Evolutionary conservation across 495 filamentous ascomycete species (phyloP).

Genomic region (Amphirosellinia nigrospora): DNA sequence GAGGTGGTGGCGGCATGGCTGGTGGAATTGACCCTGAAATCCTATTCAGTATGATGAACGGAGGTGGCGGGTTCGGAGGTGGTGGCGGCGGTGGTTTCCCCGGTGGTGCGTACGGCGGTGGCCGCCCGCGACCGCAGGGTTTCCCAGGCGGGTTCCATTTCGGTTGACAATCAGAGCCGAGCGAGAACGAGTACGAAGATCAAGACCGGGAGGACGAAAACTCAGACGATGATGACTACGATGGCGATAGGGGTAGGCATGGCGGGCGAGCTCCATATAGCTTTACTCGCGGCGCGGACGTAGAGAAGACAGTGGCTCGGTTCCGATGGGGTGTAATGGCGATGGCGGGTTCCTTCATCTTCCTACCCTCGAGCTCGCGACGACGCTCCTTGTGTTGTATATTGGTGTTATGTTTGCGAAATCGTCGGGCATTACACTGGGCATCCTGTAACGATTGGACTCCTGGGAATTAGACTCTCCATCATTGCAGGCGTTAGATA

Average conservation of each 20-base stretch:
- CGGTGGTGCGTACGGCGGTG: slow-evolving; percentile 37
- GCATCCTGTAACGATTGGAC: slow-evolving; percentile 37
- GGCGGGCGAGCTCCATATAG: slow-evolving; percentile 28
- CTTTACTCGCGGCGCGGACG: slow-evolving; percentile 35
- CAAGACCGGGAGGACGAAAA: slow-evolving; percentile 27
- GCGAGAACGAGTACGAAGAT: slow-evolving; percentile 35
- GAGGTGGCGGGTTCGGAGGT: slow-evolving; percentile 52
- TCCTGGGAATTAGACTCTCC: slow-evolving; percentile 36
- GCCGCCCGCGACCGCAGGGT: slow-evolving; percentile 43
- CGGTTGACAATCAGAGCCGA: slow-evolving; percentile 53
- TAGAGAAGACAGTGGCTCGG: slow-evolving; percentile 35
- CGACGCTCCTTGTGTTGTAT: slow-evolving; percentile 40
- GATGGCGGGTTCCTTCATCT: slow-evolving; percentile 35
- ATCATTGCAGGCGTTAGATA: slow-evolving; percentile 41
- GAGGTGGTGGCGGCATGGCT: slow-evolving; percentile 64
- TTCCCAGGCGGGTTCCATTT: slow-evolving; percentile 52
- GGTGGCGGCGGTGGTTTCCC: slow-evolving; percentile 31
- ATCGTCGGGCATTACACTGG: slow-evolving; percentile 35
- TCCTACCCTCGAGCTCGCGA: slow-evolving; percentile 36
- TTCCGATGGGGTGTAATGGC: slow-evolving; percentile 38
- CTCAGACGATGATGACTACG: slow-evolving; percentile 28
- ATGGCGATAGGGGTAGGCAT: slow-evolving; percentile 26
- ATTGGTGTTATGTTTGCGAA: slow-evolving; percentile 37
- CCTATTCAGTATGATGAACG: slow-evolving; percentile 74
- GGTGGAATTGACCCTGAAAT: slow-evolving; percentile 75